Base-by-base conservation (phyloP, 805 yeast species). In the Candida odintsovae region DNA sequence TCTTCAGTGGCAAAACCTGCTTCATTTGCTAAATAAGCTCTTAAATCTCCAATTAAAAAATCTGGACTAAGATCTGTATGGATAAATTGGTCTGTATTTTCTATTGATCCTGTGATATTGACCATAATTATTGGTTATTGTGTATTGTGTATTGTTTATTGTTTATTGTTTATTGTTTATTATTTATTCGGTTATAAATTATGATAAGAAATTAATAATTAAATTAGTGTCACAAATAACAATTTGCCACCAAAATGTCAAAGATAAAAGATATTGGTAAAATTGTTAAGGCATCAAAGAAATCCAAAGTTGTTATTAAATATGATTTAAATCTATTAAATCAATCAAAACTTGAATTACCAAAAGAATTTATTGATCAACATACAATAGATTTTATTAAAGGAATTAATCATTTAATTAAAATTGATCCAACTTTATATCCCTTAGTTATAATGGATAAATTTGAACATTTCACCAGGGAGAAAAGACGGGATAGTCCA, bases 61-160 rank as follows among this genome's bases (percentile, higher is more conserved):
- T 82, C 84, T 1, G 68, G 76, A 4, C 87, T 76, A 5, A 88
- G 74, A 44, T 89, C 96, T 1, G 86, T 45, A 2, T 69, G 64
- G 11, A 57, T 40, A 9, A 57, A 21, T 6, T 40, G 42, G 3
- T 54, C 61, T 10, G 47, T 44, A 29, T 43, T 39, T 22, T 53
- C 56, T 13, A 57, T 41, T 0, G 56, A 43, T 0, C 56, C 59
- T 1, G 57, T 54, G 23, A 59, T 35, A 16, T 16, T 33, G 36
- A 33, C 36, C 36, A 33, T 22, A 22, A 6, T 8, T 22, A 22
- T 22, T 22, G 23, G 8, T 22, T 22, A 22, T 22, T 22, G 23
- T 22, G 23, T 22, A 22, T 22, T 22, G 23, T 22, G 23, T 22
- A 22, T 22, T 22, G 23, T 6, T 22, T 22, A 6, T 6, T 22